Percentiles rank a stretch among this genome's conserved stretches.
Conservation (phyloP, 176 grass and related monocot genomes). For the Eleusine coracana region DNA sequence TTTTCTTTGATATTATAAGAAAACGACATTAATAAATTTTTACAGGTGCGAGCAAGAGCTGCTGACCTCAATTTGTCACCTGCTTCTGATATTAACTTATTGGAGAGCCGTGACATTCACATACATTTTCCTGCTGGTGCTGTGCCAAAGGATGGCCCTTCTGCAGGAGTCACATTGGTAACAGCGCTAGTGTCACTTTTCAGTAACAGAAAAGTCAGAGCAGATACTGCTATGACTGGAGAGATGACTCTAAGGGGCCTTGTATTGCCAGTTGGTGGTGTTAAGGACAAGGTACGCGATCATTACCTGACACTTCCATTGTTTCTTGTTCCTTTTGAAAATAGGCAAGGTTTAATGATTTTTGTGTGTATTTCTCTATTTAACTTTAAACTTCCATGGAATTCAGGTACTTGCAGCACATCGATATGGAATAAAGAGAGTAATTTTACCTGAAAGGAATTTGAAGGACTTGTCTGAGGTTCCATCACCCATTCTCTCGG, state of each 20-base stretch:
- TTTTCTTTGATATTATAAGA: conserved; percentile 7
- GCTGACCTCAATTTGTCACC: conserved; percentile 82
- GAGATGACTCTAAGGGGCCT: conserved; percentile 98
- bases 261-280: conserved; percentile 92
- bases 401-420: conserved; percentile 90
- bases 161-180: conserved; percentile 92
- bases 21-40: conserved; percentile 33
- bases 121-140: conserved; percentile 99
- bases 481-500: conserved; percentile 75
- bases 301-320: conserved; percentile 3
- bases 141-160: conserved; percentile 99
- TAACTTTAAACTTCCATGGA: conserved; percentile 7
- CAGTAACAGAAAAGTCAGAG: conserved; percentile 82
- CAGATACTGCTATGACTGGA: conserved; percentile 97
- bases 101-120: conserved; percentile 91
- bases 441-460: conserved; percentile 96
- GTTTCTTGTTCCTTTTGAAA: conserved; percentile 17
- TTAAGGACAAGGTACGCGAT: conserved; percentile 86
- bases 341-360: conserved; percentile 6
- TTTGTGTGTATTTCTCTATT: not conserved
- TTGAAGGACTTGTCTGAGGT: conserved; percentile 92
- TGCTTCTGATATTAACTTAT: conserved; percentile 64
- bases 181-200: conserved; percentile 91
- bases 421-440: conserved; percentile 92
- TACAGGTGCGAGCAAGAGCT: conserved; percentile 88